Percentiles rank a stretch among this genome's conserved stretches.
phyloP scores from a whole-genome alignment of 2,329 filamentous ascomycete genomes.

The Cladosporium sp. region DNA sequence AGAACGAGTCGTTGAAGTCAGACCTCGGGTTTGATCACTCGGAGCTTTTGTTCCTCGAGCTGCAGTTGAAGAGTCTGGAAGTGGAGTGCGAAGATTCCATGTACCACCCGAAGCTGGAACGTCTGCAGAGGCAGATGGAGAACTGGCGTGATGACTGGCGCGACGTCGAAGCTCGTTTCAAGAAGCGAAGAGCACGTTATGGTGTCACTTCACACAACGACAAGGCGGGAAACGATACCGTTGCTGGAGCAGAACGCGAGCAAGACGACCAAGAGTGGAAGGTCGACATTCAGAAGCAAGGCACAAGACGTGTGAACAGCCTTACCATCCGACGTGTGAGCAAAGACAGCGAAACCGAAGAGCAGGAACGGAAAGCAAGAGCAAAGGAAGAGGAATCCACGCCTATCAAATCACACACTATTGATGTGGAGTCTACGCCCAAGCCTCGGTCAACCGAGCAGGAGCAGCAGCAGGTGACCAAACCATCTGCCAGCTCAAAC shows the following conservation, averaged over 20 bases:
- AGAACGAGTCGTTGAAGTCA: slow-evolving; percentile 40
- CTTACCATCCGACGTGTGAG: slow-evolving; percentile 30
- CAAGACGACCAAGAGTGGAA: slow-evolving; percentile 27
- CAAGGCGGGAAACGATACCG: neutral
- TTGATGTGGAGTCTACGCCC: slow-evolving; percentile 8
- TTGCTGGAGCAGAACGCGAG: slow-evolving; percentile 17
- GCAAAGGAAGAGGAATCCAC: neutral
- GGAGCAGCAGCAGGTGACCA: neutral
- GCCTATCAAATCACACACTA: neutral
- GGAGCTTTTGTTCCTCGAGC: slow-evolving; percentile 41
- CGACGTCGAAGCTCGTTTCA: slow-evolving; percentile 36
- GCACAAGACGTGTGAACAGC: slow-evolving; percentile 28
- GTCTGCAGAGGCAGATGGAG: slow-evolving; percentile 32
- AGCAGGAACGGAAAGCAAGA: slow-evolving; percentile 6
- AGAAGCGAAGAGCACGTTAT: slow-evolving; percentile 33
- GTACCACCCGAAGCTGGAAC: slow-evolving; percentile 22
- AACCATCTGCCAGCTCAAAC: neutral
- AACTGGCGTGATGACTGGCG: slow-evolving; percentile 40
- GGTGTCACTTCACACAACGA: slow-evolving; percentile 24
- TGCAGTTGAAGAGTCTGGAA: slow-evolving; percentile 42
- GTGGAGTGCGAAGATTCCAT: slow-evolving; percentile 30
- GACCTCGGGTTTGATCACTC: slow-evolving; percentile 42
- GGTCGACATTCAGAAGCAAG: slow-evolving; percentile 29
- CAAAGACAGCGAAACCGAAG: slow-evolving; percentile 20
- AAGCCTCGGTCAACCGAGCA: neutral